Evolutionary conservation across 2,329 filamentous ascomycete species (phyloP).

Genomic region (Penicillium sp.): DNA sequence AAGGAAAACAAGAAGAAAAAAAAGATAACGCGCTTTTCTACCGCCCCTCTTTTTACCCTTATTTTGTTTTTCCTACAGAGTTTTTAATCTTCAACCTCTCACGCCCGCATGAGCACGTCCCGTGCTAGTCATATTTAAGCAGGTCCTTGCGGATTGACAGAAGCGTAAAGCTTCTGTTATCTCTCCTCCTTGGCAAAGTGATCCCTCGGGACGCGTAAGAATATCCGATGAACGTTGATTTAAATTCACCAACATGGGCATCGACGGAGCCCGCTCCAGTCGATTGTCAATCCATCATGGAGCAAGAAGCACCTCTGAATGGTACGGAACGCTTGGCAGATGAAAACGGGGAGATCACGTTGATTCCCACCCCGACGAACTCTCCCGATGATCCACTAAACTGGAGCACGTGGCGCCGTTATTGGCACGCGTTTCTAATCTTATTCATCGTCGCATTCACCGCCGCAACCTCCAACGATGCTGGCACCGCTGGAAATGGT

Average conservation of each 20-base stretch:
- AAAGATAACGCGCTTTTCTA: background rate
- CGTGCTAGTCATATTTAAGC: constrained; percentile 3
- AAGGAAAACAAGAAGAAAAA: no score
- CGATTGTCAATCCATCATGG: constrained; percentile 2
- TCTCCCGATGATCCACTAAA: constrained; percentile 56
- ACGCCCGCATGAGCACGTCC: constrained; percentile 3
- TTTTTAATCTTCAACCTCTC: background rate
- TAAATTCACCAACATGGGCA: constrained; percentile 1
- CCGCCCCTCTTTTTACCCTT: background rate
- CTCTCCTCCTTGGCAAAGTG: background rate
- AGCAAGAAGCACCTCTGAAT: constrained; percentile 7
- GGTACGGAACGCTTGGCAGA: constrained; percentile 27
- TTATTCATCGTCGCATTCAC: constrained; percentile 52
- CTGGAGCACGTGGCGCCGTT: constrained; percentile 50
- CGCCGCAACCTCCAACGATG: constrained; percentile 58
- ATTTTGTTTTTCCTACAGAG: background rate
- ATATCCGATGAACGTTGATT: background rate
- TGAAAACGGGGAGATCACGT: constrained; percentile 47
- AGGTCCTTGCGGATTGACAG: constrained; percentile 3
- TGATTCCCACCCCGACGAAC: constrained; percentile 55
- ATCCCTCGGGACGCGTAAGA: background rate
- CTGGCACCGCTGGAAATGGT: constrained; percentile 53
- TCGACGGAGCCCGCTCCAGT: background rate
- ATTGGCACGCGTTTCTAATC: constrained; percentile 53
- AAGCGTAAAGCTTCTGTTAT: constrained; percentile 4